A percentile compares a stretch with the other conserved stretches of the same genome.
Conservation (phyloP, 805 yeast genomes). For the Teunomyces gatunensis region DNA sequence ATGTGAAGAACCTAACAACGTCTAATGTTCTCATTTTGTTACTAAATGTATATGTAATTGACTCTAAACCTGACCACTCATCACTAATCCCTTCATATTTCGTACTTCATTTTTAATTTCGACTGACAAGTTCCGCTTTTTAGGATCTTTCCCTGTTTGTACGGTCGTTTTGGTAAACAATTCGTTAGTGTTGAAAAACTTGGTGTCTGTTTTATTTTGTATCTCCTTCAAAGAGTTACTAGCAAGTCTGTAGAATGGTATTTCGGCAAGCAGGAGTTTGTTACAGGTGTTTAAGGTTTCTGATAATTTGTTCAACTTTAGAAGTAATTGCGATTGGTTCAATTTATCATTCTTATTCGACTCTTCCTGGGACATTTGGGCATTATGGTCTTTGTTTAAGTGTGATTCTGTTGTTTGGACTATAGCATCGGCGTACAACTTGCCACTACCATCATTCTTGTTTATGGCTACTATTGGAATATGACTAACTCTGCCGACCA, state of each 20-base stretch:
- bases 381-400: conserved; percentile 8
- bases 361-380: conserved; percentile 15
- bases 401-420: conserved; percentile 34
- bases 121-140: conserved; percentile 27
- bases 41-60: neutral
- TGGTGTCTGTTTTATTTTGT: conserved; percentile 34
- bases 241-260: conserved; percentile 31
- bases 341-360: conserved; percentile 21
- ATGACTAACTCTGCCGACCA: conserved; percentile 31
- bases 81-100: conserved; percentile 41
- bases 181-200: conserved; percentile 30
- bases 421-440: conserved; percentile 35
- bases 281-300: conserved; percentile 22
- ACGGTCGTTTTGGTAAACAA: conserved; percentile 20
- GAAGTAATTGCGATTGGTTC: conserved; percentile 20
- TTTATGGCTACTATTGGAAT: conserved; percentile 41
- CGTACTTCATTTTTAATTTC: conserved; percentile 40
- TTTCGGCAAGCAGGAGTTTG: conserved; percentile 25
- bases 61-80: conserved; percentile 37
- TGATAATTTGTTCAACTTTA: conserved; percentile 22
- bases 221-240: conserved; percentile 32
- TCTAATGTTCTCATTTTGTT: neutral
- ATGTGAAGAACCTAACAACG: neutral
- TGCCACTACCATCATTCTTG: conserved; percentile 24
- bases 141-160: conserved; percentile 8